Conservation (phyloP, 1,284 basidiomycete species). For the Vanrija pseudolonga region DNA sequence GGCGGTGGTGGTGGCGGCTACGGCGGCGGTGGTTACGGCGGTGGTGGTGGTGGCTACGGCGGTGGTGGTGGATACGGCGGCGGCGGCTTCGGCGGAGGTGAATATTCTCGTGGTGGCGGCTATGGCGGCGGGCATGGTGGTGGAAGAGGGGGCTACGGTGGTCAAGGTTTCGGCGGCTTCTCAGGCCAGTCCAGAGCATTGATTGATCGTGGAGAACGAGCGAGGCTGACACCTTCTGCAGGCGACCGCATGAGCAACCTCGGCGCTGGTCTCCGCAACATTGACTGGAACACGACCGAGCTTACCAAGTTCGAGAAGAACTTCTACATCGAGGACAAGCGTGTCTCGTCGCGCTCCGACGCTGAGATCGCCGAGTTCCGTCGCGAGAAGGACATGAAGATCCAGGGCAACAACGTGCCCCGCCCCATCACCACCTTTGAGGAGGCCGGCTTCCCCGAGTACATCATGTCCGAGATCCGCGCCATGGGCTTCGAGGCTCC, state of each 20-base stretch:
- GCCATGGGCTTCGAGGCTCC: constrained; percentile 87
- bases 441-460: constrained; percentile 93
- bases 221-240: constrained; percentile 16
- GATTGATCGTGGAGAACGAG: constrained; percentile 21
- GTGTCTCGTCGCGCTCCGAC: constrained; percentile 72
- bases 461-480: constrained; percentile 87
- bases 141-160: constrained; percentile 56
- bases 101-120: constrained; percentile 13
- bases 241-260: constrained; percentile 77
- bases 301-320: constrained; percentile 73
- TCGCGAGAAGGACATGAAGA: constrained; percentile 79
- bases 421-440: constrained; percentile 89
- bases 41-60: constrained; percentile 48
- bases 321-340: constrained; percentile 93
- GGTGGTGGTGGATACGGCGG: constrained; percentile 41
- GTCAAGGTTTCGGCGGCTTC: constrained; percentile 41
- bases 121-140: constrained; percentile 34
- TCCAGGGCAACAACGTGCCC: constrained; percentile 84
- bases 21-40: constrained; percentile 33
- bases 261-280: constrained; percentile 73
- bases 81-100: constrained; percentile 23
- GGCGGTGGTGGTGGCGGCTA: constrained; percentile 29
- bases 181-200: constrained; percentile 33
- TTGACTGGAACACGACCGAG: constrained; percentile 74
- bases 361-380: constrained; percentile 86